phyloP scores from a whole-genome alignment of 495 filamentous ascomycete genomes.

The Aspergillus ostianus region DNA sequence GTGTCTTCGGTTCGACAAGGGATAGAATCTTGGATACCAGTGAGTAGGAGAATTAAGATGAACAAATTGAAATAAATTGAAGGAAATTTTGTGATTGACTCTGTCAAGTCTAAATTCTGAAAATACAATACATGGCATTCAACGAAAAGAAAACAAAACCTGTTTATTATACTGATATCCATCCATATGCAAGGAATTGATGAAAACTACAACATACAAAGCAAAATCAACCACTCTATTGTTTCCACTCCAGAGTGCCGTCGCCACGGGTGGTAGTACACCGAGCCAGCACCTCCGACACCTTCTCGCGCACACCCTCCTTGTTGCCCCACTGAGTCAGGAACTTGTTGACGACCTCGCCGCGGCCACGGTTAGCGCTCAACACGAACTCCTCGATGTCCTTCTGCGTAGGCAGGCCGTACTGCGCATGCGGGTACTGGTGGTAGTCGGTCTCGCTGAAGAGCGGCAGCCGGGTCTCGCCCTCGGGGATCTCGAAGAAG shows the following conservation, averaged over 20 bases:
- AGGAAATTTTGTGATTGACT: background rate
- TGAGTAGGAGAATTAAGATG: no score
- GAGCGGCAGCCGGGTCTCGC: constrained; percentile 49
- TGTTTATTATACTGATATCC: constrained; percentile 1
- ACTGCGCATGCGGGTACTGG: constrained; percentile 64
- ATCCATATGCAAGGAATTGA: constrained; percentile 1
- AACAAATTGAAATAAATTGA: background rate
- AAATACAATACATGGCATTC: constrained; percentile 5
- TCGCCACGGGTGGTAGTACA: constrained; percentile 22
- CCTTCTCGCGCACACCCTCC: constrained; percentile 42
- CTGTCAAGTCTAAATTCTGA: background rate
- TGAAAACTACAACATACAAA: background rate
- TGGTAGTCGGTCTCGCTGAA: constrained; percentile 52
- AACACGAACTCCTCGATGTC: constrained; percentile 59
- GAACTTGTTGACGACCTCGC: constrained; percentile 29
- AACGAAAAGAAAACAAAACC: background rate
- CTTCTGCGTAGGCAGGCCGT: constrained; percentile 73
- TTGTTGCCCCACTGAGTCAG: constrained; percentile 32
- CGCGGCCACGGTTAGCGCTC: constrained; percentile 7
- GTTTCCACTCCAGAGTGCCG: constrained; percentile 28
- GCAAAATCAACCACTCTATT: constrained; percentile 8
- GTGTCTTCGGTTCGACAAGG: no score
- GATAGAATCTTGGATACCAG: no score
- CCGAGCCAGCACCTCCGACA: constrained; percentile 35
- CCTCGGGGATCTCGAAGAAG: constrained; percentile 56